phyloP scores from a whole-genome alignment of 805 yeast genomes.

The Candida multigemmis region DNA sequence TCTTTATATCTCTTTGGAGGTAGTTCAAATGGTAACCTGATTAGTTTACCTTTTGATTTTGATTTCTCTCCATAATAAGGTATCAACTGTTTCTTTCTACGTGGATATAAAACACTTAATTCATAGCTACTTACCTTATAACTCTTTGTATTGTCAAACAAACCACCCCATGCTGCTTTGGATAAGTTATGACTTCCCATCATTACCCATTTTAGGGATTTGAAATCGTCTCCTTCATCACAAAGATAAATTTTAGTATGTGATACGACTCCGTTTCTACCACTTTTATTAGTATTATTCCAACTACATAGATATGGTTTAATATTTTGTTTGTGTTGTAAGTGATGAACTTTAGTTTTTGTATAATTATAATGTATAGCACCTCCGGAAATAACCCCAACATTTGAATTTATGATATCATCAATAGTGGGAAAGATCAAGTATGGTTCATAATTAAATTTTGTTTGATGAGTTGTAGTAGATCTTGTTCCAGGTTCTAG shows the following conservation, averaged over 20 bases:
- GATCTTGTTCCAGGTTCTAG: constrained; percentile 15
- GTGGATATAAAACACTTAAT: constrained; percentile 22
- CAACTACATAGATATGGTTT: constrained; percentile 37
- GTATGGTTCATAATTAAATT: constrained; percentile 19
- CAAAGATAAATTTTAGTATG: constrained; percentile 65
- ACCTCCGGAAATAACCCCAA: constrained; percentile 41
- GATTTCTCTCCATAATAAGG: constrained; percentile 33
- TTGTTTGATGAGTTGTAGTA: constrained; percentile 11
- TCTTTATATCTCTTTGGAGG: constrained; percentile 36
- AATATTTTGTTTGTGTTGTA: constrained; percentile 34
- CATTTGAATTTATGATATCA: constrained; percentile 27
- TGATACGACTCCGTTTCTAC: constrained; percentile 36
- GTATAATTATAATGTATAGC: constrained; percentile 39
- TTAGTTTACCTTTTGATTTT: constrained; percentile 12
- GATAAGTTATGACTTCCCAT: constrained; percentile 72
- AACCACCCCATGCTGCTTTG: constrained; percentile 72
- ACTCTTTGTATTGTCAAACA: constrained; percentile 7
- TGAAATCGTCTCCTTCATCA: constrained; percentile 41
- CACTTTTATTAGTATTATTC: constrained; percentile 14
- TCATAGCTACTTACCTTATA: constrained; percentile 29
- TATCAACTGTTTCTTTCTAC: constrained; percentile 14
- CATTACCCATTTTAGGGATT: constrained; percentile 55
- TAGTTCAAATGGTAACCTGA: constrained; percentile 45
- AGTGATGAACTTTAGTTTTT: constrained; percentile 8
- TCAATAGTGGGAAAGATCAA: constrained; percentile 37